Evolutionary conservation across 2,329 filamentous ascomycete species (phyloP), one percentile per base, ranked within the genome.

Genomic region (Spiromastix sp.): DNA sequence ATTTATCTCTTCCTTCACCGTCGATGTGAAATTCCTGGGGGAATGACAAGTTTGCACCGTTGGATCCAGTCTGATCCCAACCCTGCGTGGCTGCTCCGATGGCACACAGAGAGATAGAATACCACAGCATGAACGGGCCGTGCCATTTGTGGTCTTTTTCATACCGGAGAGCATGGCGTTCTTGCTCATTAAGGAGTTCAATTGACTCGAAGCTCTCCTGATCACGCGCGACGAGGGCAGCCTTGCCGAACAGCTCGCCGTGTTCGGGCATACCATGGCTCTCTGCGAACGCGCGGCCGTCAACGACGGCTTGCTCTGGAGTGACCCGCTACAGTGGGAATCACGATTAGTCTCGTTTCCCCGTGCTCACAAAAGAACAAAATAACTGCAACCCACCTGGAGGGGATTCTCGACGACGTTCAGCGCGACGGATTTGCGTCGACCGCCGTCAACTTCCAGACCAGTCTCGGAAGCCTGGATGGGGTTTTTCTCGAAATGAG

Each of bases 141-240:
- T 44, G 42, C 61, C 61, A 64, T 35, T 50, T 50, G 34, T 56
- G 48, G 4, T 41, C 44, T 18, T 50, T 50, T 42, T 71, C 68
- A n/a, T 60, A 44, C 3, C 54, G 46, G 17, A 71, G 49, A 1
- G 50, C 45, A 8, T 49, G 40, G 19, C 59, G 63, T 29, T 71
- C 68, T 1, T 47, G 43, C 12, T 77, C 66, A 35, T 66, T 59
- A 2, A 86, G 67, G 7, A 72, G 69, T 33, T 72, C 61, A 26
- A 85, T 67, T 21, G 68, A 61, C 37, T 82, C 77, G 52, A 70
- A 81, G 18, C 66, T 63, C 6, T 63, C 61, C 0, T 79, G 80
- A 44, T 80, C 73, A 52, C 83, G 79, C 3, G 82, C 83, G 12
- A 85, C 71, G 7, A 87, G 65, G 3, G 81, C 83, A 21, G 80